Base-by-base conservation (phyloP, 129 eudicot genomes). In the Lactuca sativa region DNA sequence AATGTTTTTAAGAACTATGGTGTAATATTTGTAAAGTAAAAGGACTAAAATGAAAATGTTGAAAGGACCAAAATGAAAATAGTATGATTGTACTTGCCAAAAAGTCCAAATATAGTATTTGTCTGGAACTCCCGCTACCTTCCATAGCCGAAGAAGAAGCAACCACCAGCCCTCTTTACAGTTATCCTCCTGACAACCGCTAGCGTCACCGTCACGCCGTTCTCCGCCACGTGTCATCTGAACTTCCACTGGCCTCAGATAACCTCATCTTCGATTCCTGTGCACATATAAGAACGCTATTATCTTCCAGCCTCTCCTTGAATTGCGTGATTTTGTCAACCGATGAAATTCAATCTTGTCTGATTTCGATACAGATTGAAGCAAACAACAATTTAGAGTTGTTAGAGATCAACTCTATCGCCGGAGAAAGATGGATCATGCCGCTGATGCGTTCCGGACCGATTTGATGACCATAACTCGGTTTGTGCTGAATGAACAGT, bases 391-490 rank as follows among this genome's bases (percentile, higher is more conserved):
- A 31, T 6, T 15, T 55, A 55, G 56, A 32, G 49, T 49, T 16
- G 8, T 61, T 21, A 13, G 70, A 40, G 65, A 40, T 66, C 34
- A 59, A 66, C 8, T 13, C 2, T 16, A 13, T 16, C 36, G 9
- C 31, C 55, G 32, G 36, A 33, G 32, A 59, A 61, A 40, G 58
- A 92, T 92, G 98, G 98, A 92, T 83, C 95, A 89, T 54, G 86
- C 81, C 5, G 96, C 96, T 10, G 98, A 92, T 77, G 90, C 98
- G 0, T 66, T 74, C 55, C 83, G 92, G 60, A 92, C 98, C 40
- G 98, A 92, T 75, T 87, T 92, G 95, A 92, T 92, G 96, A 92
- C 98, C 12, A 86, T 92, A 33, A 92, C 98, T 0, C 76, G 96
- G 17, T 82, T 80, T 49, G 99, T 93, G 77, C 64, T 93, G 78